Base-by-base conservation (phyloP, 495 filamentous ascomycete genomes). In the Symbiotaphrina buchneri region DNA sequence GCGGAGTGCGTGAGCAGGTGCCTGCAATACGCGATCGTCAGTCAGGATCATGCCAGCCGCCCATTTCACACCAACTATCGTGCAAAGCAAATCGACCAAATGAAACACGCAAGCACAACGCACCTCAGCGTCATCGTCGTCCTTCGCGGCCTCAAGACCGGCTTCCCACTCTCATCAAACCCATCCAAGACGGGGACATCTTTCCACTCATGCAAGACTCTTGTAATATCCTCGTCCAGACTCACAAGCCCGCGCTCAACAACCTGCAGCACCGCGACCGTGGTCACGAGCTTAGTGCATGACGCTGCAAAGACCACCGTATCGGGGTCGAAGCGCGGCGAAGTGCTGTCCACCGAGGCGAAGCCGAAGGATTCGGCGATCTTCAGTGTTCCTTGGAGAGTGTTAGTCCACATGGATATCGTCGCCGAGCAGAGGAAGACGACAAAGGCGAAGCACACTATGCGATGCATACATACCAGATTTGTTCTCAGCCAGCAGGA, bases 1-100 rank as follows among this genome's bases (percentile, higher is more conserved):
- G 58, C 54, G 14, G 51, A 55, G 36, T 67, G 61, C 3, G 56
- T 54, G 4, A 68, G 47, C 11, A 68, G 46, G 7, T 43, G 42
- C 17, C 39, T 42, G n/a, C n/a, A n/a, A n/a, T n/a, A n/a, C n/a
- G n/a, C n/a, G n/a, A n/a, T n/a, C n/a, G n/a, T n/a, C n/a, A n/a
- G n/a, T n/a, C n/a, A n/a, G n/a, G n/a, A n/a, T n/a, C n/a, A n/a
- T n/a, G n/a, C n/a, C n/a, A n/a, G n/a, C n/a, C n/a, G n/a, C n/a
- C n/a, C n/a, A n/a, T n/a, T n/a, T n/a, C n/a, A n/a, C n/a, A n/a
- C n/a, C n/a, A n/a, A n/a, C n/a, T n/a, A n/a, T n/a, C n/a, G n/a
- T n/a, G n/a, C n/a, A n/a, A n/a, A n/a, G n/a, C n/a, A n/a, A n/a
- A n/a, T n/a, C n/a, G n/a, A n/a, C n/a, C n/a, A n/a, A n/a, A n/a